Conservation (phyloP, 2,329 filamentous ascomycete genomes). For the Cercospora sesami region DNA sequence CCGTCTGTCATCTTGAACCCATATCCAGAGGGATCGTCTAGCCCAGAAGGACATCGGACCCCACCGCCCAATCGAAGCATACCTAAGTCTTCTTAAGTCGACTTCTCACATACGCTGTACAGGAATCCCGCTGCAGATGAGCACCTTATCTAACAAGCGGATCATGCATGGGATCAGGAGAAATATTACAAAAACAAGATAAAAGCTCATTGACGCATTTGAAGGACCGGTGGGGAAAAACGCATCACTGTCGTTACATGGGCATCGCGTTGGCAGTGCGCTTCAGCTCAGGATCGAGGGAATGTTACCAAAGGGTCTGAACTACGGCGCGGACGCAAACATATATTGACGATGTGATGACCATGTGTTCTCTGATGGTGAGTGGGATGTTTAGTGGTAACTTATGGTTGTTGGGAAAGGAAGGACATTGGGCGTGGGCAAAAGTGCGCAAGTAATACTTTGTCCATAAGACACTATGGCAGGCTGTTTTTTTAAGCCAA, state of each 20-base stretch:
- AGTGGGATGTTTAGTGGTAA: background rate
- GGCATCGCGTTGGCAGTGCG: background rate
- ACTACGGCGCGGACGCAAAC: background rate
- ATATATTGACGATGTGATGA: background rate
- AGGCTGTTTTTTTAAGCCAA: slow-evolving; percentile 8
- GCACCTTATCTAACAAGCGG: background rate
- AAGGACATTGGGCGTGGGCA: background rate
- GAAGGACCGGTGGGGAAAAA: background rate
- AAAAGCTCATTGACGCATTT: slow-evolving; percentile 14
- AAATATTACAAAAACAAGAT: background rate
- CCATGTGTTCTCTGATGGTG: background rate
- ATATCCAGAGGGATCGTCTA: background rate
- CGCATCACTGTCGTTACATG: slow-evolving; percentile 12
- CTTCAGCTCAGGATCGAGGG: background rate
- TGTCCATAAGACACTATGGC: slow-evolving; percentile 5
- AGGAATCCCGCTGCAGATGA: background rate
- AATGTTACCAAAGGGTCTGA: background rate
- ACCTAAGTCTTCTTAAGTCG: background rate
- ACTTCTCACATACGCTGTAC: background rate
- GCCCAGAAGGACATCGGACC: background rate
- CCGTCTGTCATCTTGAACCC: background rate
- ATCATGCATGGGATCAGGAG: background rate
- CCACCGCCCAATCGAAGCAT: background rate
- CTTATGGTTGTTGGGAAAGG: background rate
- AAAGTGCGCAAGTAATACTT: slow-evolving; percentile 7